Conservation (phyloP, 345 rosid species). For the Lepidium africanum region DNA sequence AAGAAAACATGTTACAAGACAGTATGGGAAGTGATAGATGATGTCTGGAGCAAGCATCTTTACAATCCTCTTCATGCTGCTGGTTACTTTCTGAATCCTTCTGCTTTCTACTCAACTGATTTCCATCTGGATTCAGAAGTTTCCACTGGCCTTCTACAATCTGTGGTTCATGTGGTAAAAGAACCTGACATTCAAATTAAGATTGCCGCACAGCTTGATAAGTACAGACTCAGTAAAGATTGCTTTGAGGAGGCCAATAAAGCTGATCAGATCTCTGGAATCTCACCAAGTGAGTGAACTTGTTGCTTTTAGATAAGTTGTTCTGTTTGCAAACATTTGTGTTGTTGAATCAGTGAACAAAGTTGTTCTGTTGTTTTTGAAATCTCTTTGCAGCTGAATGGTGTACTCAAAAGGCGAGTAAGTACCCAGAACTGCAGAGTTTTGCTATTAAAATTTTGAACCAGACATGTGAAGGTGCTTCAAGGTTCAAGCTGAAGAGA, state of each 20-base stretch:
- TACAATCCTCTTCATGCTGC: slow-evolving; percentile 63
- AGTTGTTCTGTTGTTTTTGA: not conserved
- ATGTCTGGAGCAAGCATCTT: slow-evolving; percentile 45
- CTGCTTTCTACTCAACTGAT: slow-evolving; percentile 39
- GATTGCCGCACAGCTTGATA: slow-evolving; percentile 39
- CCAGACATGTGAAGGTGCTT: slow-evolving; percentile 56
- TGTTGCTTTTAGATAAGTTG: not conserved
- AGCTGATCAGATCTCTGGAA: slow-evolving; percentile 23
- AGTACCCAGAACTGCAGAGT: slow-evolving; percentile 49
- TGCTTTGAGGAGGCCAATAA: slow-evolving; percentile 47
- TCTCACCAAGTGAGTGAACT: slow-evolving; percentile 40
- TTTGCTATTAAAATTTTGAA: slow-evolving; percentile 45
- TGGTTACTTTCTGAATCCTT: slow-evolving; percentile 57
- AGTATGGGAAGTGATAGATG: slow-evolving; percentile 53
- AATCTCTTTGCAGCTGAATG: slow-evolving; percentile 41
- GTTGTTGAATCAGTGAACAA: not conserved
- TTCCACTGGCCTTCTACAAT: slow-evolving; percentile 33
- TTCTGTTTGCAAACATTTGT: not conserved
- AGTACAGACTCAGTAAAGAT: slow-evolving; percentile 37
- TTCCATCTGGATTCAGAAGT: slow-evolving; percentile 47
- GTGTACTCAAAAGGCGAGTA: slow-evolving; percentile 46
- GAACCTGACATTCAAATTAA: slow-evolving; percentile 24
- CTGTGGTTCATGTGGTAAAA: slow-evolving; percentile 34
- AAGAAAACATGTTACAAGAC: slow-evolving; percentile 31
- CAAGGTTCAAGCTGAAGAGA: slow-evolving; percentile 43